phyloP scores from a whole-genome alignment of 2,329 filamentous ascomycete species.

The Escovopsis sp. region DNA sequence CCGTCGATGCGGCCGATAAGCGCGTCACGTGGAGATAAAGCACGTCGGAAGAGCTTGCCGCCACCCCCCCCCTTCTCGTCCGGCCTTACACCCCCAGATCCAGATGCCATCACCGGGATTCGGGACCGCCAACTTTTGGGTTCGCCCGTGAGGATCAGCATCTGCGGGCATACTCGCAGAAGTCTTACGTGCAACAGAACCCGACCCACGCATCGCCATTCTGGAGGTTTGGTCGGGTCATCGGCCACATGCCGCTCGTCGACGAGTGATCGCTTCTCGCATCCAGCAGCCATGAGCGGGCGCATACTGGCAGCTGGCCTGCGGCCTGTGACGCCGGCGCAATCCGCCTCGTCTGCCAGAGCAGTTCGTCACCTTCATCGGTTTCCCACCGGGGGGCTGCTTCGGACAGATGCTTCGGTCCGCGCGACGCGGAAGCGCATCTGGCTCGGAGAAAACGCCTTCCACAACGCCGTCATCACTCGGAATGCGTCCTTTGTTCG shows the following conservation, averaged over 20 bases:
- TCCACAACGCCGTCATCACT: slow-evolving; percentile 61
- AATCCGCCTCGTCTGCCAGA: slow-evolving; percentile 28
- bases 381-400: slow-evolving; percentile 52
- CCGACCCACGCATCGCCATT: background rate
- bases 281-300: slow-evolving; percentile 18
- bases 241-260: slow-evolving; percentile 4
- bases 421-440: slow-evolving; percentile 47
- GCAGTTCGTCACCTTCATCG: slow-evolving; percentile 50
- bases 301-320: slow-evolving; percentile 52
- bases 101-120: slow-evolving; percentile 1
- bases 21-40: slow-evolving; percentile 20
- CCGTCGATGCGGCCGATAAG: slow-evolving; percentile 14
- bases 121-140: background rate
- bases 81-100: background rate
- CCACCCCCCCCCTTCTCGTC: background rate
- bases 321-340: slow-evolving; percentile 48
- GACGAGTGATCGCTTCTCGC: slow-evolving; percentile 4
- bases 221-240: background rate
- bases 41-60: background rate
- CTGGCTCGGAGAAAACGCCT: slow-evolving; percentile 69
- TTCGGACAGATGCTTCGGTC: slow-evolving; percentile 49
- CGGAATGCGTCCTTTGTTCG: slow-evolving; percentile 51
- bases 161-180: background rate
- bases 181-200: background rate
- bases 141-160: background rate